Base-by-base conservation (phyloP, 148 eudicot species). In the Rhododendron molle region DNA sequence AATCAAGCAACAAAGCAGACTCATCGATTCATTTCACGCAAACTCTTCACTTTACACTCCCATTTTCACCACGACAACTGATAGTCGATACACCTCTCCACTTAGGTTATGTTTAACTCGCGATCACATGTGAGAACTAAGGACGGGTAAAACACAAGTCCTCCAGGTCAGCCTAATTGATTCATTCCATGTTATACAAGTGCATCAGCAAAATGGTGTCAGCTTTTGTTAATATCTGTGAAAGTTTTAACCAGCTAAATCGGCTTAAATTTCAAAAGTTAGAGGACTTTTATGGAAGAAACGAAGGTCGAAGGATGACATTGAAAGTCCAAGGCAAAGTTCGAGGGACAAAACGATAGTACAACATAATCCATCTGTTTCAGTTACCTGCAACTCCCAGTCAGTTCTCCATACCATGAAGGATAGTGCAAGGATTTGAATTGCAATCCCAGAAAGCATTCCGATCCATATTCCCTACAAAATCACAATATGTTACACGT, bases 311-410 rank as follows among this genome's bases (percentile, higher is more conserved):
- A 44, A 21, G 32, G 62, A 20, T 60, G 36, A 46, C 6, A 46
- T 20, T 13, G 8, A 21, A 32, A 81, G 67, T 30, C 18, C 16
- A 11, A 30, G 76, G 36, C 16, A 71, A 56, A 21, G 14, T 34
- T 32, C n/a, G 40, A 11, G 11, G 8, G 52, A 34, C 2, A 49
- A 71, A 81, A 36, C 20, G 13, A 60, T 43, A 32, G 5, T 74
- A 34, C 23, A 1, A 6, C 34, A 7, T 16, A 72, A 34, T 72
- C 38, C 40, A 7, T 38, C 26, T 49, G 38, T 26, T 21, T 14
- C 13, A 81, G n/a, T 86, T 92, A 94, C 98, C 94, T 95, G 96
- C 71, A 88, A 92, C 36, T 85, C 88, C 98, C 97, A 95, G 81
- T 94, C 87, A 13, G 93, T 95, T 90, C 78, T 94, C 96, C 95